Percentiles rank a stretch among this genome's conserved stretches.
Conservation (phyloP, 2,329 filamentous ascomycete genomes). For the Aspergillus brunneoviolaceus region DNA sequence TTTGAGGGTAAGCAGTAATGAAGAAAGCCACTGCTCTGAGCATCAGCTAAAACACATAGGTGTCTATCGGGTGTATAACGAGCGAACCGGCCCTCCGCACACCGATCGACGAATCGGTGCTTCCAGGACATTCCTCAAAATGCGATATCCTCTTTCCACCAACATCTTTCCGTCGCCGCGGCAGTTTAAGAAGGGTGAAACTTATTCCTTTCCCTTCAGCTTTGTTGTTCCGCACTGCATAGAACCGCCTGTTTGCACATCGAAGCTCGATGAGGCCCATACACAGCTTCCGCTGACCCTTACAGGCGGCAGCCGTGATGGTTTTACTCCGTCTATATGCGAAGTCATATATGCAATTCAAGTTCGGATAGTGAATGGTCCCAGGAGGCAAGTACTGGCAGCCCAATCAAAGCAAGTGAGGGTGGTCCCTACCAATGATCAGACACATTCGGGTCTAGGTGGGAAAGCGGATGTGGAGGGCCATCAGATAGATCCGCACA, state of each 20-base stretch:
- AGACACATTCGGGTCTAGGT: background rate
- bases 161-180: background rate
- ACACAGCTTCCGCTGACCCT: background rate
- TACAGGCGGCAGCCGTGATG: background rate
- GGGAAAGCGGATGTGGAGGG: no score
- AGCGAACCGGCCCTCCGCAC: background rate
- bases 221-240: background rate
- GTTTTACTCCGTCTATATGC: background rate
- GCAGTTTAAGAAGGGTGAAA: background rate
- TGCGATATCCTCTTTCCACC: background rate
- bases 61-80: background rate
- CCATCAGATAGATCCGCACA: background rate
- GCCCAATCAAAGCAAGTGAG: background rate
- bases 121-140: background rate
- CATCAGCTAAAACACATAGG: background rate
- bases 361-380: background rate
- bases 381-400: background rate
- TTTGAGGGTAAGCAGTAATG: background rate
- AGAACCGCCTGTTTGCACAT: background rate
- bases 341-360: background rate
- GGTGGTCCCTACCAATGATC: background rate
- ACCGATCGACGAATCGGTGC: background rate
- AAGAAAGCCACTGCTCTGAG: background rate
- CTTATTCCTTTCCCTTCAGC: background rate
- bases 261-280: background rate